phyloP scores from a whole-genome alignment of 108 stramenopile genomes.

The Nannochloropsis salina region DNA sequence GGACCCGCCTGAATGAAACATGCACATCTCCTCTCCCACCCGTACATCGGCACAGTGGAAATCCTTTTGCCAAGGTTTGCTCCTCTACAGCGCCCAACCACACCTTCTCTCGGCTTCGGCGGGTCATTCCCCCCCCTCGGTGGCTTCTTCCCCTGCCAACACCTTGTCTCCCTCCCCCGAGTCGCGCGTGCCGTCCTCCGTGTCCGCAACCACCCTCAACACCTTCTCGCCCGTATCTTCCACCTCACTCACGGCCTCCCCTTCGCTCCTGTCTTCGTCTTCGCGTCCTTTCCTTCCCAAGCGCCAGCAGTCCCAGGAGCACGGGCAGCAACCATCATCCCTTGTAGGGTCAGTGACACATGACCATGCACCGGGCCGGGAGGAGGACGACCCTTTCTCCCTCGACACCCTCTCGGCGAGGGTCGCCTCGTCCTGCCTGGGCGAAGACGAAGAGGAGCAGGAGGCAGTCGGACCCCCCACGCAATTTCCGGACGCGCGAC shows the following conservation, averaged over 20 bases:
- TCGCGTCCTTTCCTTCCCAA: not conserved
- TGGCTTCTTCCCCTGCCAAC: not conserved
- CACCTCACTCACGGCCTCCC: constrained; percentile 9
- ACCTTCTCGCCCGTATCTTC: not conserved
- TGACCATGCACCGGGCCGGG: not conserved
- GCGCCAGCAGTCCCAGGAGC: not conserved
- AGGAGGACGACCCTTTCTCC: not conserved
- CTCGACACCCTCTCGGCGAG: not conserved
- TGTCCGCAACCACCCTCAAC: not conserved
- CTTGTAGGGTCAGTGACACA: not conserved
- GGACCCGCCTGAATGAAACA: not conserved
- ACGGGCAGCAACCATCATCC: not conserved
- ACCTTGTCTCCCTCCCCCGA: not conserved
- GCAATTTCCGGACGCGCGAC: too few species aligned
- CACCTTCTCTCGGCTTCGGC: not conserved
- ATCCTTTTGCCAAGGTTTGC: not conserved
- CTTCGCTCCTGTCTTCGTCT: not conserved
- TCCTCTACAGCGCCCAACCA: not conserved
- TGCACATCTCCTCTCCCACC: not conserved
- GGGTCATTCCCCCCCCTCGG: not conserved
- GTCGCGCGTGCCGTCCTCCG: not conserved
- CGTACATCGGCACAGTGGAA: not conserved
- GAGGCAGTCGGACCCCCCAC: too few species aligned
- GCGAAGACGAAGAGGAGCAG: not conserved
- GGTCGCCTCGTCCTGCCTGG: constrained; percentile 12